Evolutionary conservation across 192 early-diverging fungal genomes (phyloP).

Genomic region (Paraglomus brasilianum): DNA sequence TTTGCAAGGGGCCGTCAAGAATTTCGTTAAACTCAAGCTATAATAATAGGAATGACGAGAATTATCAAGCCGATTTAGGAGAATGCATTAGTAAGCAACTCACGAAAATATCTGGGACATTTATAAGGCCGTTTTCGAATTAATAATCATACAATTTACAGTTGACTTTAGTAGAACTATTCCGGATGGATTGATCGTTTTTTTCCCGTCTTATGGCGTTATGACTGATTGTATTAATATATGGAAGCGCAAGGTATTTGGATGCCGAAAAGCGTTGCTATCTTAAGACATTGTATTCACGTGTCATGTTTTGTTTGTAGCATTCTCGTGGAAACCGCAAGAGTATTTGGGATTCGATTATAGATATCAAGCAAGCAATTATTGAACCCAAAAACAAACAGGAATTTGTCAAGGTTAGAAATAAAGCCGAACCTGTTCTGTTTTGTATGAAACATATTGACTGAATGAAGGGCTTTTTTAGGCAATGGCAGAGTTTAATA

Average conservation of each 20-base stretch:
- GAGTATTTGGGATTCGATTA: conserved; percentile 40
- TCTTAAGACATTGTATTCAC: neutral
- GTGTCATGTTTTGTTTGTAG: neutral
- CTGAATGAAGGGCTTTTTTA: conserved; percentile 34
- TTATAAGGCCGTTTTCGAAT: conserved; percentile 1
- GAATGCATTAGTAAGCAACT: conserved; percentile 19
- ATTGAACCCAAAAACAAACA: conserved; percentile 51
- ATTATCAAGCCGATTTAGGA: conserved; percentile 50
- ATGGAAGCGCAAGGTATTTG: conserved; percentile 36
- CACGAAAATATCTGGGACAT: neutral
- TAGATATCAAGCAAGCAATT: conserved; percentile 41
- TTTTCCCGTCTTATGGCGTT: conserved; percentile 50
- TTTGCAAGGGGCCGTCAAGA: conserved; percentile 44
- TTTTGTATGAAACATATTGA: neutral
- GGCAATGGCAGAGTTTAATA: conserved; percentile 47
- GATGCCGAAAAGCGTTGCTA: neutral
- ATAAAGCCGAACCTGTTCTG: neutral
- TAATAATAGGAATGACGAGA: conserved; percentile 32
- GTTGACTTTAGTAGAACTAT: conserved; percentile 44
- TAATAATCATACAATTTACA: neutral
- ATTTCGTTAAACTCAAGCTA: conserved; percentile 45
- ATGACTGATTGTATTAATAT: conserved; percentile 42
- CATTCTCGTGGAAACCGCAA: conserved; percentile 14
- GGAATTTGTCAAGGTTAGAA: conserved; percentile 43
- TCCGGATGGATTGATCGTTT: conserved; percentile 55